These are phyloP conservation scores for Huntiella abstrusa DNA, from an alignment of 2,329 filamentous ascomycete genomes.

Conservation along the genomic window DNA sequence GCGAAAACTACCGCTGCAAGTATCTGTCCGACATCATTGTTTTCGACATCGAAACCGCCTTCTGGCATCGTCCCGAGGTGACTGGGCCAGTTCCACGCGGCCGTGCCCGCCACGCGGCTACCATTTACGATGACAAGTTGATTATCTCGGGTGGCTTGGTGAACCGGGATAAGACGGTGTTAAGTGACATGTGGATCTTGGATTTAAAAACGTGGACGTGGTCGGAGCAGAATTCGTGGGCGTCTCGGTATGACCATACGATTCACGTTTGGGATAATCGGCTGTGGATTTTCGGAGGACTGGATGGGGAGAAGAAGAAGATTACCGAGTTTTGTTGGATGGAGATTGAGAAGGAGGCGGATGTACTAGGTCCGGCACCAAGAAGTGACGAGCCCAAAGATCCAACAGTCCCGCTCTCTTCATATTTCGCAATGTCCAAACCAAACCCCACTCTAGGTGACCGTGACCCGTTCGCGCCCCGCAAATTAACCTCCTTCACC, in stretches of 20 bases:
- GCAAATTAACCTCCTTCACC: too few relatives aligned
- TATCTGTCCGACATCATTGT: conserved; percentile 93
- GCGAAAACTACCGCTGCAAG: conserved; percentile 91
- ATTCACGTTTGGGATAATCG: conserved; percentile 83
- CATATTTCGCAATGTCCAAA: too few relatives aligned
- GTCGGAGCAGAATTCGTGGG: conserved; percentile 92
- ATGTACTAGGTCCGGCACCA: too few relatives aligned
- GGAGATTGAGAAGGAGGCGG: conserved; percentile 71
- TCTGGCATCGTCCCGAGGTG: conserved; percentile 87
- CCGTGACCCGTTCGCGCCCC: too few relatives aligned
- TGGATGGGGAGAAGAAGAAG: conserved; percentile 93
- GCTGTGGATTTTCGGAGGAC: conserved; percentile 89
- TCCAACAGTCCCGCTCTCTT: too few relatives aligned
- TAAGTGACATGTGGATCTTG: conserved; percentile 92
- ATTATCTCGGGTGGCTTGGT: conserved; percentile 95
- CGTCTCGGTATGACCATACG: conserved; percentile 84
- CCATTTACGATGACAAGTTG: conserved; percentile 88
- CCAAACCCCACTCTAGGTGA: too few relatives aligned
- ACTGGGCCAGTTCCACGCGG: conserved; percentile 73
- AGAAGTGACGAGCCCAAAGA: too few relatives aligned
- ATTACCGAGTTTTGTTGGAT: conserved; percentile 95
- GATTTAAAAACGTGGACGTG: conserved; percentile 96
- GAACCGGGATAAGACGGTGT: conserved; percentile 73
- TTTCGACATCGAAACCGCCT: conserved; percentile 81
- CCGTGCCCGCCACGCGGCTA: conserved; percentile 78